Percentiles rank a stretch among this genome's conserved stretches.
Conservation (phyloP, 2,329 filamentous ascomycete genomes). For the Bipolaris bicolor region DNA sequence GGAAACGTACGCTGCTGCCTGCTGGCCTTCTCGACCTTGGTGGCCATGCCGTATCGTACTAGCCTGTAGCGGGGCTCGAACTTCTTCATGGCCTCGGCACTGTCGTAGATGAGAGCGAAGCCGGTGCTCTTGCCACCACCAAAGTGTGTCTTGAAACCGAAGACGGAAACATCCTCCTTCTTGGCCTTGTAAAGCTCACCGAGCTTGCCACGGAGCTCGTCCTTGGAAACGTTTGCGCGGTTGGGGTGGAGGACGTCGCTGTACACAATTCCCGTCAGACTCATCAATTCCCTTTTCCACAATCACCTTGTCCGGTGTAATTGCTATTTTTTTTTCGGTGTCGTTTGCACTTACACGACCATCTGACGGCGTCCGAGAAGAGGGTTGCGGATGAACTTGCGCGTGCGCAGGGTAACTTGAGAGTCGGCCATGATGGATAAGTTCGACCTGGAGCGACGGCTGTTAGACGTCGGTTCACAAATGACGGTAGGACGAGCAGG, state of each 20-base stretch:
- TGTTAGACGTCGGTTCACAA: conserved; percentile 16
- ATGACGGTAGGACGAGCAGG: conserved; percentile 5
- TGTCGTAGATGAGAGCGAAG: conserved; percentile 99
- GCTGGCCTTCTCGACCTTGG: conserved; percentile 95
- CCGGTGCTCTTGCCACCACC: conserved; percentile 99
- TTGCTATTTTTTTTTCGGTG: conserved; percentile 1
- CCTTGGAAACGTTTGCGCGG: conserved; percentile 98
- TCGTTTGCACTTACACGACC: conserved; percentile 77
- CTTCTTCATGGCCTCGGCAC: conserved; percentile 98
- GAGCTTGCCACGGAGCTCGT: conserved; percentile 95
- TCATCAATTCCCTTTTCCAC: conserved; percentile 23
- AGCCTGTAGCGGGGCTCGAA: conserved; percentile 99
- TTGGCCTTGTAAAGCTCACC: conserved; percentile 95
- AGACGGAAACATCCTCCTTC: conserved; percentile 97
- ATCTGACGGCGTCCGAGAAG: conserved; percentile 99
- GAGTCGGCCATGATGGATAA: conserved; percentile 79
- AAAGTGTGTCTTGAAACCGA: conserved; percentile 97
- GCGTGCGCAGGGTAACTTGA: conserved; percentile 73
- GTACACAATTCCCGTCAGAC: conserved; percentile 44
- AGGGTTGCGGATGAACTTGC: conserved; percentile 99
- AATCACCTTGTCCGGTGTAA: conserved; percentile 15
- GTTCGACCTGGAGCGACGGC: conserved; percentile 39
- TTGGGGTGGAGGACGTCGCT: conserved; percentile 99
- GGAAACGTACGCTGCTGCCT: conserved; percentile 94
- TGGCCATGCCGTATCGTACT: conserved; percentile 87